Percentiles rank a stretch among this genome's conserved stretches.
Evolutionary conservation across 768 basidiomycete genomes (phyloP).

Genomic region (Fistulinella prunicolor): DNA sequence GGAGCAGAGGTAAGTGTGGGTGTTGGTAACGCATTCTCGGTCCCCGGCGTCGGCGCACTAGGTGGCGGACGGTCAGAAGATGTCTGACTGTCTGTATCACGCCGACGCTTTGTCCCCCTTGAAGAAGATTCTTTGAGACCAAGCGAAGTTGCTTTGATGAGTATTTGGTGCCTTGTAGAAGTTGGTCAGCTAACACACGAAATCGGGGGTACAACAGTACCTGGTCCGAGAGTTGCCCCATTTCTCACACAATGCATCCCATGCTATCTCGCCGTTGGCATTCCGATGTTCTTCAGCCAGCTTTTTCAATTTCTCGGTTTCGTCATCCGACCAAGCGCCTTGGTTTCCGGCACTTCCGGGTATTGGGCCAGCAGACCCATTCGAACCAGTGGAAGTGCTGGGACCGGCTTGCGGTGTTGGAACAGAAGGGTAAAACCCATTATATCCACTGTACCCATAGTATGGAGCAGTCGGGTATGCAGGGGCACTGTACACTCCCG

Average conservation of each 20-base stretch:
- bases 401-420: constrained; percentile 24
- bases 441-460: constrained; percentile 50
- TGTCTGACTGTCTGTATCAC: constrained; percentile 39
- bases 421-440: constrained; percentile 31
- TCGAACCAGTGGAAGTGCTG: constrained; percentile 25
- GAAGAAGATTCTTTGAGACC: constrained; percentile 75
- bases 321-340: constrained; percentile 78
- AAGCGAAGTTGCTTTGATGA: constrained; percentile 76
- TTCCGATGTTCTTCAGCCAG: constrained; percentile 66
- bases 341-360: constrained; percentile 47
- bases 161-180: constrained; percentile 66
- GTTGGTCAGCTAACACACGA: constrained; percentile 4
- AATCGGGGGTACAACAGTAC: constrained; percentile 35
- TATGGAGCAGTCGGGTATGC: constrained; percentile 64
- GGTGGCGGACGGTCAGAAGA: constrained; percentile 24
- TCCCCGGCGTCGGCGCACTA: constrained; percentile 18
- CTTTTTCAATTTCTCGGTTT: constrained; percentile 63
- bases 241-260: constrained; percentile 73
- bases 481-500: constrained; percentile 30
- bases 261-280: constrained; percentile 53
- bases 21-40: constrained; percentile 16
- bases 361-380: constrained; percentile 15
- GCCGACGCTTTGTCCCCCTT: constrained; percentile 58
- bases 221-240: constrained; percentile 75
- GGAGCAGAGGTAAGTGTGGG: constrained; percentile 27